Conservation (phyloP, 768 basidiomycete genomes). For the Guyanaporus albipodus region DNA sequence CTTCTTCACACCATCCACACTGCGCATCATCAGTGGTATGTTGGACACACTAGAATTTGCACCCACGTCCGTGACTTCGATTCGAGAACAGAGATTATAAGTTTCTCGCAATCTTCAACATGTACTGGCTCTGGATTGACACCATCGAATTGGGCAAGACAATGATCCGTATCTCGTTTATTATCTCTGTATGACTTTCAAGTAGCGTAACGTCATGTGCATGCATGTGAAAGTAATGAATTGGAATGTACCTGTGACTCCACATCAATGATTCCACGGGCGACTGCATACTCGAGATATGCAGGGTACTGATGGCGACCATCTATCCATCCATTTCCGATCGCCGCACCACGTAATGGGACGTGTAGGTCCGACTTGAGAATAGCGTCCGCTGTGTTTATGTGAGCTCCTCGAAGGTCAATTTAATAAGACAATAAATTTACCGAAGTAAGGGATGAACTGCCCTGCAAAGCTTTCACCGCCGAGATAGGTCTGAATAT, state of each 20-base stretch:
- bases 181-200: slow-evolving; percentile 57
- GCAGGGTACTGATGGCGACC: slow-evolving; percentile 82
- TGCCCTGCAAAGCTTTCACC: slow-evolving; percentile 98
- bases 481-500: slow-evolving; percentile 82
- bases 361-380: slow-evolving; percentile 56
- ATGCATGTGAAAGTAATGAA: neutral
- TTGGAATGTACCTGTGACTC: slow-evolving; percentile 54
- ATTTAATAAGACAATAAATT: slow-evolving; percentile 12
- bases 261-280: slow-evolving; percentile 71
- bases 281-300: slow-evolving; percentile 81
- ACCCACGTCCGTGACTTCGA: slow-evolving; percentile 23
- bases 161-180: slow-evolving; percentile 55
- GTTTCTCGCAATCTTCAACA: slow-evolving; percentile 52
- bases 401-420: slow-evolving; percentile 1
- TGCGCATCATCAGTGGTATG: slow-evolving; percentile 26
- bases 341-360: slow-evolving; percentile 75
- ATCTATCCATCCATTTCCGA: slow-evolving; percentile 99
- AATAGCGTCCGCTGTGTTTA: slow-evolving; percentile 65
- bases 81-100: slow-evolving; percentile 46
- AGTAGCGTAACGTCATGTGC: neutral
- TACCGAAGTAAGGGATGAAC: slow-evolving; percentile 95
- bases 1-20: slow-evolving; percentile 62
- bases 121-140: slow-evolving; percentile 51
- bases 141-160: slow-evolving; percentile 44
- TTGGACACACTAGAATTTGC: neutral